Base-by-base conservation (phyloP, 192 early-diverging fungal genomes). In the Phlyctochytrium planicorne region DNA sequence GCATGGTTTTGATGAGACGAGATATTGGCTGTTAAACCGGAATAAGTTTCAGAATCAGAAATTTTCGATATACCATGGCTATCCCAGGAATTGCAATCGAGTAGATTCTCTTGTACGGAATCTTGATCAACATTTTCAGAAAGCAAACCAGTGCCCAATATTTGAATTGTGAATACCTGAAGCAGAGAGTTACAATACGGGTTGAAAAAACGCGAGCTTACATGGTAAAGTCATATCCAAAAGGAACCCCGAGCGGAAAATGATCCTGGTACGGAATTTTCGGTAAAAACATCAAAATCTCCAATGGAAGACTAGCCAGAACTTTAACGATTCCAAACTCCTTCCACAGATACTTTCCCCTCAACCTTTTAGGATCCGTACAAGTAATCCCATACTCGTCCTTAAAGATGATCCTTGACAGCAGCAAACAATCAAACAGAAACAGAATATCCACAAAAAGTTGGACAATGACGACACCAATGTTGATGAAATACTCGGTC, bases 1-100 rank as follows among this genome's bases (percentile, higher is more conserved):
- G 30, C 72, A 73, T 73, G 61, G 68, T 71, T 73, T 73, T 73
- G 59, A 73, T 53, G 1, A 73, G 69, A 0, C 72, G 65, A 0
- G 72, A 68, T 16, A 73, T 73, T 2, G 72, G 72, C 68, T 72
- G 47, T 2, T 12, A 33, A 14, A 20, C 1, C 23, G 24, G 25
- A 65, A 61, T 1, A 60, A 27, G 53, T 12, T 24, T 57, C 16
- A 69, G 20, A 62, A 53, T 32, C n/a, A 27, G 16, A 14, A 65
- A 2, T 37, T 1, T 0, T 34, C 24, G n/a, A 4, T 30, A 25
- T 36, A 72, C 71, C 71, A 64, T 24, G 3, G 72, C 72, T 12
- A 73, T 34, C n/a, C 68, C 53, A 0, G 65, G 66, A 52, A 73
- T 52, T 14, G 32, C 53, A 2, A 60, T 66, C 32, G 53, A 34